A percentile compares a stretch with the other conserved stretches of the same genome.
Evolutionary conservation across 1,284 basidiomycete species (phyloP).

Genomic region (Moesziomyces sp.): DNA sequence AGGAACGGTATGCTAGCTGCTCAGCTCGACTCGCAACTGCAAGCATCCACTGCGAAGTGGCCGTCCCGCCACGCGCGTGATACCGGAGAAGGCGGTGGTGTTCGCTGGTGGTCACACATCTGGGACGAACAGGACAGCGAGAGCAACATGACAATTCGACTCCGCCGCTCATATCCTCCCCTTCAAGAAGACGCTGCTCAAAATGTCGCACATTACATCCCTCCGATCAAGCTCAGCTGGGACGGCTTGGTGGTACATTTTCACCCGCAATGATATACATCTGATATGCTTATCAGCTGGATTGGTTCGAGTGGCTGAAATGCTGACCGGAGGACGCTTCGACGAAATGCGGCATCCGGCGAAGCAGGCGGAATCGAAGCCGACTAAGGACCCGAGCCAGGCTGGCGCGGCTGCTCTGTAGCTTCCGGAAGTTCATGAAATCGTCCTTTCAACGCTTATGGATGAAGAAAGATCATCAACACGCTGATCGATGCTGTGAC

Average conservation of each 20-base stretch:
- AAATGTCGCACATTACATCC: conserved; percentile 21
- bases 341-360: no score
- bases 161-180: conserved; percentile 3
- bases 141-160: conserved; percentile 17
- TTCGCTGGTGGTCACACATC: conserved; percentile 49
- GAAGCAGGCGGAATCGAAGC: no score
- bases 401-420: no score
- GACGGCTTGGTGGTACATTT: conserved; percentile 55
- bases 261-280: background rate
- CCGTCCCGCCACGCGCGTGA: background rate
- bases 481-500: no score
- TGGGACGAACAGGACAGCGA: conserved; percentile 58
- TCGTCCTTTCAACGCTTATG: no score
- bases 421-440: no score
- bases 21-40: conserved; percentile 3
- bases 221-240: conserved; percentile 49
- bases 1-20: conserved; percentile 34
- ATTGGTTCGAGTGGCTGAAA: no score
- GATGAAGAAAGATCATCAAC: no score
- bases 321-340: no score
- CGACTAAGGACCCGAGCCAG: no score
- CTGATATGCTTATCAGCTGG: no score
- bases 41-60: background rate
- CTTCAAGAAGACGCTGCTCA: conserved; percentile 3
- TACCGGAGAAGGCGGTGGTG: conserved; percentile 43